These are phyloP conservation scores for Fusarium devonianum DNA, from an alignment of 2,329 filamentous ascomycete genomes.

Conservation along the genomic window DNA sequence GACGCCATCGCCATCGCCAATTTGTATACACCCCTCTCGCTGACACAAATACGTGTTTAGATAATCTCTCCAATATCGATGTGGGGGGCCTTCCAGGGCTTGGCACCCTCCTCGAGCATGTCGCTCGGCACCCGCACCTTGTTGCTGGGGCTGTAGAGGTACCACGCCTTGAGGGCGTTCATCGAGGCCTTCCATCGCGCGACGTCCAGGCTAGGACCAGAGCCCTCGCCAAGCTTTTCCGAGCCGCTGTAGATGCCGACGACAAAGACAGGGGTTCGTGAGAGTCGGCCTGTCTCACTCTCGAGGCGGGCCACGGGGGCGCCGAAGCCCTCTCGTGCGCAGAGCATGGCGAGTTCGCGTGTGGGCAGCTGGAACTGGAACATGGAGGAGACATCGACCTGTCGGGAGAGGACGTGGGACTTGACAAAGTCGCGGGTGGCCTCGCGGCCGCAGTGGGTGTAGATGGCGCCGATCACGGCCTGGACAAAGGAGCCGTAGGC, in stretches of 20 bases:
- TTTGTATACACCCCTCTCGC: constrained; percentile 30
- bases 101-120: constrained; percentile 67
- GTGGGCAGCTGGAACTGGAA: constrained; percentile 88
- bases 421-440: constrained; percentile 84
- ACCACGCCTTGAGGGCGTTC: constrained; percentile 90
- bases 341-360: constrained; percentile 82
- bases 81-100: constrained; percentile 71
- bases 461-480: constrained; percentile 83
- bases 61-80: constrained; percentile 77
- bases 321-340: constrained; percentile 88
- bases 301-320: constrained; percentile 84
- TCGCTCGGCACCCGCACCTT: constrained; percentile 73
- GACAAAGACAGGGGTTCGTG: constrained; percentile 86
- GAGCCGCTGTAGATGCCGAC: constrained; percentile 92
- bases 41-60: constrained; percentile 42
- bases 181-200: constrained; percentile 83
- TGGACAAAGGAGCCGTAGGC: constrained; percentile 81
- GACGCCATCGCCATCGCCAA: constrained; percentile 24
- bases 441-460: constrained; percentile 81
- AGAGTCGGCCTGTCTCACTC: constrained; percentile 87
- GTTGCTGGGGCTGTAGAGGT: constrained; percentile 83
- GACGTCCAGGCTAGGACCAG: constrained; percentile 77
- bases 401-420: constrained; percentile 81
- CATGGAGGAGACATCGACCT: constrained; percentile 76
- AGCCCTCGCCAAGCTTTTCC: constrained; percentile 93